phyloP scores from a whole-genome alignment of 2,329 filamentous ascomycete species.

The Nigrospora sphaerica region DNA sequence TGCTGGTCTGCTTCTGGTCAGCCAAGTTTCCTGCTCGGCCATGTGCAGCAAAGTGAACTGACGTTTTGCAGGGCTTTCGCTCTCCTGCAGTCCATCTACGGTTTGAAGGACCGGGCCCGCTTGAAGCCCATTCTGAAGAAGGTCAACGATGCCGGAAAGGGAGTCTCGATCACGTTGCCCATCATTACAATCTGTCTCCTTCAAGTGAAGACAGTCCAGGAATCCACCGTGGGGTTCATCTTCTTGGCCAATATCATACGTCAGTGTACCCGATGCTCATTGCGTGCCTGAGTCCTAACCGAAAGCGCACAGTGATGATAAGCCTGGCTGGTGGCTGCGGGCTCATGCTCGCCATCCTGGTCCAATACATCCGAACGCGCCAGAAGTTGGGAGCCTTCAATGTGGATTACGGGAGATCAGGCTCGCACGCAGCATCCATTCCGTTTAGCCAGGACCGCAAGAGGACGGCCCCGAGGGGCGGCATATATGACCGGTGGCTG shows the following conservation, averaged over 20 bases:
- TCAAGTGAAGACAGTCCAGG: conserved; percentile 6
- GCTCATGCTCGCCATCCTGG: conserved; percentile 31
- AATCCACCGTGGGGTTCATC: conserved; percentile 6
- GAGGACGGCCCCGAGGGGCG: conserved; percentile 5
- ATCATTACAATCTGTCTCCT: conserved; percentile 9
- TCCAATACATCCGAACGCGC: conserved; percentile 32
- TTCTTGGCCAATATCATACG: conserved; percentile 9
- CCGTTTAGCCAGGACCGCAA: conserved; percentile 2
- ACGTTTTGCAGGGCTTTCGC: conserved; percentile 6
- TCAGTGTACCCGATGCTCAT: not conserved
- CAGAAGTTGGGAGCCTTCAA: conserved; percentile 23
- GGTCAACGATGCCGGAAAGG: conserved; percentile 8
- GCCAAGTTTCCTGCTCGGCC: too few relatives aligned
- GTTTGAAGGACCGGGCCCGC: conserved; percentile 4
- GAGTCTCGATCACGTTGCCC: conserved; percentile 6
- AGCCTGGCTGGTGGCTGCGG: conserved; percentile 27
- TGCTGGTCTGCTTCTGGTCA: conserved; percentile 9
- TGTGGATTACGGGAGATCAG: conserved; percentile 19
- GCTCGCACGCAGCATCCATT: conserved; percentile 3
- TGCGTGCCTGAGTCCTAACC: not conserved
- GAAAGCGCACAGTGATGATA: conserved; percentile 24
- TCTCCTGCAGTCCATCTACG: conserved; percentile 10
- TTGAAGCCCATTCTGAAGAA: not conserved
- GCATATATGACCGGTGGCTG: conserved; percentile 37
- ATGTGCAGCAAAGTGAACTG: not conserved